Conservation (phyloP, 176 grass and related monocot genomes). For the Tuctoria greenei region DNA sequence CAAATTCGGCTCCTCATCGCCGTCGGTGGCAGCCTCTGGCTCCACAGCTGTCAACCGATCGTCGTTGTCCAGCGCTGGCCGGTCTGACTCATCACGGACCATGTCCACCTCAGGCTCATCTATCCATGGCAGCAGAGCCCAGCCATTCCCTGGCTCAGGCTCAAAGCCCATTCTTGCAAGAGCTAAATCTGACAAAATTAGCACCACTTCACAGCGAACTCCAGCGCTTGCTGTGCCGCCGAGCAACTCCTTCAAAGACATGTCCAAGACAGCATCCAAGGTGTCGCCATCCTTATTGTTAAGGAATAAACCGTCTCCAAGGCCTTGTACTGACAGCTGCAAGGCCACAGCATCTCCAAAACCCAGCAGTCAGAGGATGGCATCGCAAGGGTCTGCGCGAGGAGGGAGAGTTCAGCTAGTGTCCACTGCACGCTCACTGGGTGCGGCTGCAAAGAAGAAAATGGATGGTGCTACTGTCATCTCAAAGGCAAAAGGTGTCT, state of each 20-base stretch:
- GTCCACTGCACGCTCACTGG: neutral
- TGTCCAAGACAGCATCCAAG: conserved; percentile 15
- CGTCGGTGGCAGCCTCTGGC: neutral
- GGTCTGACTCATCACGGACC: conserved; percentile 21
- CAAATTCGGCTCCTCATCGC: conserved; percentile 18
- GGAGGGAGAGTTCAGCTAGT: conserved; percentile 23
- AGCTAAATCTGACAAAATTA: conserved; percentile 40
- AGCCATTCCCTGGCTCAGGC: conserved; percentile 10
- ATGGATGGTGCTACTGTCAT: conserved; percentile 18
- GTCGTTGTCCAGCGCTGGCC: conserved; percentile 25
- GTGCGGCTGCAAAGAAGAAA: conserved; percentile 15
- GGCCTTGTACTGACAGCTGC: conserved; percentile 16
- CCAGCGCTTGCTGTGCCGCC: neutral
- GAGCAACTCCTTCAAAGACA: conserved; percentile 41
- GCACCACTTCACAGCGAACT: conserved; percentile 2
- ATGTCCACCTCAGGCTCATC: conserved; percentile 20
- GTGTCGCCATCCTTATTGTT: conserved; percentile 20
- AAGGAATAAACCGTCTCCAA: conserved; percentile 45
- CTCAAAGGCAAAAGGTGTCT: conserved; percentile 39
- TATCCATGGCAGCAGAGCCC: conserved; percentile 27
- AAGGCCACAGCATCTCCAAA: conserved; percentile 28
- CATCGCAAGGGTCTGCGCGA: neutral
- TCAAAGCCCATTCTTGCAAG: conserved; percentile 29
- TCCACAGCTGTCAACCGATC: neutral
- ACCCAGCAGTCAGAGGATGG: conserved; percentile 14